Conservation (phyloP, 768 basidiomycete species). For the Amyloporia xantha region DNA sequence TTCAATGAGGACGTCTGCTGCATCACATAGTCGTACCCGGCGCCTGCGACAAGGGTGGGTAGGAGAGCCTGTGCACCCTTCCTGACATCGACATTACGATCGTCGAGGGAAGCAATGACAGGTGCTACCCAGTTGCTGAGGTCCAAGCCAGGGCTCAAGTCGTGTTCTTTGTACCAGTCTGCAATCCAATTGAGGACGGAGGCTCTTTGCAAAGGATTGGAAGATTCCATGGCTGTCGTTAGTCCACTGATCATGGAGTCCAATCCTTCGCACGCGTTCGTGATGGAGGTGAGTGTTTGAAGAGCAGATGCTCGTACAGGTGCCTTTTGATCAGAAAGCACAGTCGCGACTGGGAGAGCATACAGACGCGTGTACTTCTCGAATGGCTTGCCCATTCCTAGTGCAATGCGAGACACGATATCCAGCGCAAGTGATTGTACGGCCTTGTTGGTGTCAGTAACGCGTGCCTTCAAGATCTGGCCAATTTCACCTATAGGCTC, state of each 20-base stretch:
- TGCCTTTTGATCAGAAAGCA: conserved; percentile 90
- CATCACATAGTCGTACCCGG: conserved; percentile 82
- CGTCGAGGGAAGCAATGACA: conserved; percentile 77
- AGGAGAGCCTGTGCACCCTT: conserved; percentile 84
- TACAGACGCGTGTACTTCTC: conserved; percentile 84
- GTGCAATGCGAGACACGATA: conserved; percentile 83
- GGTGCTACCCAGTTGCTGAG: conserved; percentile 59
- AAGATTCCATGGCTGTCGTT: conserved; percentile 71
- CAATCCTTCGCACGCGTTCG: conserved; percentile 74
- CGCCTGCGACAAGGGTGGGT: conserved; percentile 63
- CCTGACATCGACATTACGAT: conserved; percentile 85
- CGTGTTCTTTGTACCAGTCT: conserved; percentile 69
- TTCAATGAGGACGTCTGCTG: conserved; percentile 83
- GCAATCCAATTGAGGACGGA: conserved; percentile 74
- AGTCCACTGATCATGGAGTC: conserved; percentile 79
- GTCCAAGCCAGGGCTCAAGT: conserved; percentile 51
- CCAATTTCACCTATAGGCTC: conserved; percentile 73
- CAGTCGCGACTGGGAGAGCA: conserved; percentile 68
- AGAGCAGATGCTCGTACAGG: conserved; percentile 74
- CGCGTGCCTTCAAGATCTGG: conserved; percentile 78
- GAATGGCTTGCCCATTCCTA: conserved; percentile 93
- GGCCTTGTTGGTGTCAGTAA: conserved; percentile 89
- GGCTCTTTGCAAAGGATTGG: conserved; percentile 83
- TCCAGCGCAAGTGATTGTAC: conserved; percentile 89
- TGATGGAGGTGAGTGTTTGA: conserved; percentile 76